Evolutionary conservation across 768 basidiomycete species (phyloP).

Genomic region (Tricholoma saponaceum): DNA sequence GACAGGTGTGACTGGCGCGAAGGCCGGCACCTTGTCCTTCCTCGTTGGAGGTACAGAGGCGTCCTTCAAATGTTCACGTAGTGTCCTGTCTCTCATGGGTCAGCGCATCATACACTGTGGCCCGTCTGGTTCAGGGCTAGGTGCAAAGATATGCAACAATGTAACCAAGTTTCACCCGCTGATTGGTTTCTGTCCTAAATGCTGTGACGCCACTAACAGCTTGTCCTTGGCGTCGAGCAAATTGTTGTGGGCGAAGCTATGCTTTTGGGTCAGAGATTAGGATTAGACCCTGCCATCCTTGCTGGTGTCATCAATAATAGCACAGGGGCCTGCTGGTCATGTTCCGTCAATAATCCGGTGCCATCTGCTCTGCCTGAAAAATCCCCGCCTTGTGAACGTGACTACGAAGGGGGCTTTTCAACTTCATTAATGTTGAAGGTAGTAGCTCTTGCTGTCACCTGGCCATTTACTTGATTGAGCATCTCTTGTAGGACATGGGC

Average conservation of each 20-base stretch:
- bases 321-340: constrained; percentile 81
- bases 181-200: not conserved
- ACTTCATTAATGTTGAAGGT: constrained; percentile 84
- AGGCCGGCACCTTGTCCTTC: constrained; percentile 85
- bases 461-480: constrained; percentile 4
- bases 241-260: constrained; percentile 87
- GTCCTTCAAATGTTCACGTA: constrained; percentile 53
- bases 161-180: constrained; percentile 29
- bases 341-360: constrained; percentile 85
- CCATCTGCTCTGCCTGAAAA: constrained; percentile 66
- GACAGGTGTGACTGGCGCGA: constrained; percentile 79
- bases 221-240: constrained; percentile 74
- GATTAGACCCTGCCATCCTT: constrained; percentile 70
- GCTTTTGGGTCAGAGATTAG: constrained; percentile 80
- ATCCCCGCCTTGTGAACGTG: constrained; percentile 77
- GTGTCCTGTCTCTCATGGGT: constrained; percentile 73
- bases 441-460: not conserved
- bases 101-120: constrained; percentile 82
- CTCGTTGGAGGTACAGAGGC: constrained; percentile 77
- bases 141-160: constrained; percentile 92
- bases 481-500: constrained; percentile 66
- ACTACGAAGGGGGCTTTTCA: constrained; percentile 85
- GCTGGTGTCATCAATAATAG: constrained; percentile 84
- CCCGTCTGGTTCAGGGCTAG: constrained; percentile 74
- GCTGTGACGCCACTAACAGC: constrained; percentile 27